Conservation (phyloP, 345 rosid genomes). For the Brassica nigra region DNA sequence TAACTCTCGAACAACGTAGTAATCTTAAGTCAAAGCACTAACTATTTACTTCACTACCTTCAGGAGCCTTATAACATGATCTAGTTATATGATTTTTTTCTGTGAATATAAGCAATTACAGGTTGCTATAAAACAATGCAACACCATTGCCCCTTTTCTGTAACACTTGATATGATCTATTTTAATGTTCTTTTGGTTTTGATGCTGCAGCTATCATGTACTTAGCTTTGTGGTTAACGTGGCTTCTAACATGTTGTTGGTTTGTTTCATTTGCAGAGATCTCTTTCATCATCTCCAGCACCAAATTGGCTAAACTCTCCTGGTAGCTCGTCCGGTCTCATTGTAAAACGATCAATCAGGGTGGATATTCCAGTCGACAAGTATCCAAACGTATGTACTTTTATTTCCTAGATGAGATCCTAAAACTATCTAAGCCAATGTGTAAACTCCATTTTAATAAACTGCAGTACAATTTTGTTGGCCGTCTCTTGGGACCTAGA, state of each 20-base stretch:
- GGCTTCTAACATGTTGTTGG: constrained; percentile 39
- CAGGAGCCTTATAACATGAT: constrained; percentile 11
- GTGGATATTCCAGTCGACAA: constrained; percentile 90
- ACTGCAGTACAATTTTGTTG: constrained; percentile 94
- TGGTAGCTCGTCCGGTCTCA: constrained; percentile 79
- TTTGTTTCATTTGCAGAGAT: constrained; percentile 55
- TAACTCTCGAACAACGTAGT: constrained; percentile 35
- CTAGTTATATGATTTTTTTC: neutral
- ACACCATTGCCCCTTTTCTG: neutral
- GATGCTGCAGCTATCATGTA: constrained; percentile 18
- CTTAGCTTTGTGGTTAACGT: constrained; percentile 5
- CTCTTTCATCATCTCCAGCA: constrained; percentile 62
- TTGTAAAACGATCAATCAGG: constrained; percentile 85
- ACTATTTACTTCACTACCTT: constrained; percentile 26
- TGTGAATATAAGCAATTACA: constrained; percentile 13
- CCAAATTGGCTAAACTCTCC: constrained; percentile 84
- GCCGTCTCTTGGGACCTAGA: constrained; percentile 98
- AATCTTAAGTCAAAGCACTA: constrained; percentile 10
- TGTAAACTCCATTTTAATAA: constrained; percentile 15
- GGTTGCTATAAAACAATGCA: constrained; percentile 11
- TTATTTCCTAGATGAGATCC: neutral
- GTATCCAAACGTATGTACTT: constrained; percentile 69
- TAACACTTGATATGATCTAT: constrained; percentile 24
- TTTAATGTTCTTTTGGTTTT: constrained; percentile 19
- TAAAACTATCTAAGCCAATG: neutral